phyloP scores from a whole-genome alignment of 140 eudicot species.

The Cichorium intybus region DNA sequence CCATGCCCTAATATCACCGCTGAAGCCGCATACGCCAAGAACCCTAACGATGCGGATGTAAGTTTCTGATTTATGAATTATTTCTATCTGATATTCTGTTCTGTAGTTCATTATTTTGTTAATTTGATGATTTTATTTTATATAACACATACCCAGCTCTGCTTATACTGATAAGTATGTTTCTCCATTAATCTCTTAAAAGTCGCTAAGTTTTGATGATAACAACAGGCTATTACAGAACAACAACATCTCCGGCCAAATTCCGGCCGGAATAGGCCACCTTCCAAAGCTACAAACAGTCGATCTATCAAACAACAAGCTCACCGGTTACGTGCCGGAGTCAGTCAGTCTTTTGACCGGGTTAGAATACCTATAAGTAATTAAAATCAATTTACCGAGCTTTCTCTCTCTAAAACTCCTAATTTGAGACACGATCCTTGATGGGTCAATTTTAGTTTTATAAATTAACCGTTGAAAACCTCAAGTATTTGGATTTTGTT shows the following conservation, averaged over 20 bases:
- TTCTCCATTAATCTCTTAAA: too few species aligned
- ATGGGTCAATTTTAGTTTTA: conserved; percentile 23
- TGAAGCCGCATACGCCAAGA: too few species aligned
- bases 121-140: too few species aligned
- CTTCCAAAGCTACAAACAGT: conserved; percentile 70
- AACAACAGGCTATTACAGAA: too few species aligned
- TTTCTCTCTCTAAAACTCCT: conserved; percentile 34
- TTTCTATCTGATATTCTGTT: too few species aligned
- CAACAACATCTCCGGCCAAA: conserved; percentile 65
- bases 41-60: too few species aligned
- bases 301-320: conserved; percentile 57
- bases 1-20: too few species aligned
- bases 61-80: too few species aligned
- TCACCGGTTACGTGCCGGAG: conserved; percentile 78
- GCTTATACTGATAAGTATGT: too few species aligned
- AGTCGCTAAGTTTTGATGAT: too few species aligned
- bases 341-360: conserved; percentile 57
- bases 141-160: too few species aligned
- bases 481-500: conserved; percentile 23
- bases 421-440: conserved; percentile 30
- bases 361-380: conserved; percentile 71
- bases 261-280: conserved; percentile 66
- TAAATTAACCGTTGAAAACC: conserved; percentile 23
- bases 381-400: not conserved
- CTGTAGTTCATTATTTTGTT: too few species aligned